Base-by-base conservation (phyloP, 306 rosid genomes). In the Clitoria ternatea region DNA sequence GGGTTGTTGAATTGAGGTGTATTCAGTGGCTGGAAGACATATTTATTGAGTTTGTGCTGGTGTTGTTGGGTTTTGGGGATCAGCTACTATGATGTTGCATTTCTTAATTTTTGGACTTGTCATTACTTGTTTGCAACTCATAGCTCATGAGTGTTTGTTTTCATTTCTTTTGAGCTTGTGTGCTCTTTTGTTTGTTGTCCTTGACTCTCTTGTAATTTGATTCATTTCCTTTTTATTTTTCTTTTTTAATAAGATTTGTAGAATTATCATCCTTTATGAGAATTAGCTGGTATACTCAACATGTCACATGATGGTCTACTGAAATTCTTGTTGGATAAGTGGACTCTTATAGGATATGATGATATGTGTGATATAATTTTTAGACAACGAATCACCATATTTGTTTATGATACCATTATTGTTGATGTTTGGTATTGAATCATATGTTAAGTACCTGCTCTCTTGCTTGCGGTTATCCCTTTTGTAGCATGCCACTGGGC, bases 31-130 rank as follows among this genome's bases (percentile, higher is more conserved):
- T n/a, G n/a, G n/a, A n/a, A 30, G 13, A 10, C 42, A 1, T 73
- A 53, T 32, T 72, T 13, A 13, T 59, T 22, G 62, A 15, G 62
- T 50, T 19, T 50, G 22, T 67, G 49, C 12, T 50, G 19, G 19
- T 49, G 69, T 11, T 23, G 49, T 55, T 42, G 4, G 75, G 19
- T 67, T 35, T 43, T 32, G 52, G 22, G 61, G 13, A 66, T 37
- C 30, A 68, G 61, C 52, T 56, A 24, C 43, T 32, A 45, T 57
- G 64, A 67, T 67, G 43, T 57, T 59, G 57, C 49, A 35, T 59
- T 19, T 47, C 69, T 44, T 35, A 10, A 4, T 67, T 59, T 69
- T 68, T 32, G 35, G 27, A 30, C 53, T 20, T n/a, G 61, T 33
- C 42, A 13, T 67, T 76, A 10, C 45, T 45, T 59, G 12, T 24